These are phyloP conservation scores for Canavalia gladiata DNA, from an alignment of 306 rosid species.

Conservation along the genomic window DNA sequence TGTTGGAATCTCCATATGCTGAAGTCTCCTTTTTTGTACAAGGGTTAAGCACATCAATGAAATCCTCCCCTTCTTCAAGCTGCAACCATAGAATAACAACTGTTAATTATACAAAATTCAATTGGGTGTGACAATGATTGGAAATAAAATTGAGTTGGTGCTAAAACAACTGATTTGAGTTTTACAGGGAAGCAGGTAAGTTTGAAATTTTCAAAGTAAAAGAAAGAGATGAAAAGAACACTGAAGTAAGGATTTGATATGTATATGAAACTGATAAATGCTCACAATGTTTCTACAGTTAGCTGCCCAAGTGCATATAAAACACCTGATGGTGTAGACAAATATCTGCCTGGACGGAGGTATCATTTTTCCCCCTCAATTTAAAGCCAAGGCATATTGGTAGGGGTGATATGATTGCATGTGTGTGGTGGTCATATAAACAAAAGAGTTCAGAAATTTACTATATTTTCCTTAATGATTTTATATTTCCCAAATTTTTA, in stretches of 20 bases:
- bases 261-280: background rate
- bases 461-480: conserved; percentile 3
- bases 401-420: background rate
- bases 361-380: background rate
- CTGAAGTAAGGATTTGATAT: background rate
- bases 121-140: background rate
- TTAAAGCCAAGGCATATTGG: background rate
- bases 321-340: conserved; percentile 2
- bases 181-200: conserved; percentile 34
- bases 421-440: background rate
- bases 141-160: background rate
- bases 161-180: conserved; percentile 22
- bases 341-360: conserved; percentile 2
- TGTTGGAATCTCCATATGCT: conserved; percentile 88
- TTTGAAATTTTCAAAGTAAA: background rate
- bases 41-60: conserved; percentile 78
- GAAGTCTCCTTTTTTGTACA: conserved; percentile 76
- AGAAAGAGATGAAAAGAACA: conserved; percentile 15
- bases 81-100: conserved; percentile 55
- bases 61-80: conserved; percentile 95
- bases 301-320: background rate
- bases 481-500: conserved; percentile 10
- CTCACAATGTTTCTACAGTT: background rate
- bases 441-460: conserved; percentile 18
- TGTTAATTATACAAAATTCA: background rate